Base-by-base conservation (phyloP, 768 basidiomycete genomes). In the Russula virescens region DNA sequence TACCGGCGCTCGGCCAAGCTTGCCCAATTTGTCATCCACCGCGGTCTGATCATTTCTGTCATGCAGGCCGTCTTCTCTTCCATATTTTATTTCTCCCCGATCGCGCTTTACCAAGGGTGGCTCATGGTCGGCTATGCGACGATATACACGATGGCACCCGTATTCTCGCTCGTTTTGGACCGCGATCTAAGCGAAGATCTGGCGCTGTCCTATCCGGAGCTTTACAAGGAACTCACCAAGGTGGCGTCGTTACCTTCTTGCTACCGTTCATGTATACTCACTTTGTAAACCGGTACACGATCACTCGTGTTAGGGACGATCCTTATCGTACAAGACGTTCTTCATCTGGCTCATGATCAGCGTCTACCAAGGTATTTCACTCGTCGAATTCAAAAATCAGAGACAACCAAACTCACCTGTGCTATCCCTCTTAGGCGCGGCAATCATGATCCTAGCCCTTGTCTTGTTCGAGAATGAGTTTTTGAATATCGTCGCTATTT, bases 281-380 rank as follows among this genome's bases (percentile, higher is more conserved):
- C 13, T n/a, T n/a, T 28, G 11, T 14, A 31, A n/a, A 14, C 8
- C 6, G 18, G 8, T 34, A 23, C 34, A 63, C 35, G 45, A 63
- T 64, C 9, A 55, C 47, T 13, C 18, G 16, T 59, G n/a, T 18
- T 59, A 96, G 93, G 96, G 96, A 5, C 91, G 97, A 58, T 87
- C 91, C 3, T 74, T 98, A 55, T 96, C 94, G 16, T 95, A 90
- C 79, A 98, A 97, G 80, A 99, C 97, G 0, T 99, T 99, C 78
- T 98, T 98, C 78, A 83, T 88, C 64, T 99, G 97, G 97, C 75
- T 94, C 64, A 92, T 95, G 86, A 94, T 98, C 71, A 96, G 94
- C 71, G 78, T 98, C 52, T 99, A 98, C 75, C 97, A 99, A 83
- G 96, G 95, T 88, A 57, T 23, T 3, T 54, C 23, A 10, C 26